phyloP scores from a whole-genome alignment of 2,329 filamentous ascomycete species.

The Gnomoniopsis smithogilvyi region DNA sequence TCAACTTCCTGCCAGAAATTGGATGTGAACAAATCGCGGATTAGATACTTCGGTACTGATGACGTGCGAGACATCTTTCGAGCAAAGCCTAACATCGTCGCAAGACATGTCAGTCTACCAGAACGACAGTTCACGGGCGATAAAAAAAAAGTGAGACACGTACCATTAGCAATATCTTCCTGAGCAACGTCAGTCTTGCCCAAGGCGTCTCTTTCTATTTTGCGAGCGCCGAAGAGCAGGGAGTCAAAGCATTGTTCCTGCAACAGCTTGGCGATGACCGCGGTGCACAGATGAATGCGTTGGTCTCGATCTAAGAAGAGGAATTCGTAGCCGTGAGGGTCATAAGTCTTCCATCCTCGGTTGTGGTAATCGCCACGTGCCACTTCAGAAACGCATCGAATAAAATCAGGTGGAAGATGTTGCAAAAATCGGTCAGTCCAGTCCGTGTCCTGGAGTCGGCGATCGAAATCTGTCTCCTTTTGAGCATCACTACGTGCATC shows the following conservation, averaged over 20 bases:
- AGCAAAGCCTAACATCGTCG: background rate
- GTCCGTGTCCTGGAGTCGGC: background rate
- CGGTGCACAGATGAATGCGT: constrained; percentile 29
- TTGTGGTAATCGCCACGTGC: constrained; percentile 13
- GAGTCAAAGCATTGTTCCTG: constrained; percentile 35
- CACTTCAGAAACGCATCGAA: constrained; percentile 12
- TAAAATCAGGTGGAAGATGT: constrained; percentile 12
- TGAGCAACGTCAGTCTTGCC: constrained; percentile 14
- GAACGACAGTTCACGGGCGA: background rate
- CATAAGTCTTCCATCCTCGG: background rate
- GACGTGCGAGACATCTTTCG: constrained; percentile 4
- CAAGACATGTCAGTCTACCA: background rate
- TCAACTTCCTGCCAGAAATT: constrained; percentile 37
- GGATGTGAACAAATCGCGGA: constrained; percentile 22
- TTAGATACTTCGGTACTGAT: constrained; percentile 22
- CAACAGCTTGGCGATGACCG: constrained; percentile 35
- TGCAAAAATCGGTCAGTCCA: constrained; percentile 11
- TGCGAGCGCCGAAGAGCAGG: constrained; percentile 37
- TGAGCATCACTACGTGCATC: background rate
- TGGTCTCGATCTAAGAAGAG: constrained; percentile 9
- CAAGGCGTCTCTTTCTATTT: constrained; percentile 25
- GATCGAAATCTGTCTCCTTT: background rate
- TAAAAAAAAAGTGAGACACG: background rate
- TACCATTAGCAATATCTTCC: constrained; percentile 3
- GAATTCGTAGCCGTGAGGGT: constrained; percentile 11